Evolutionary conservation across 75 land plant species (phyloP), one percentile per base, ranked within the genome.

Genomic region (Cryptomeria japonica): DNA sequence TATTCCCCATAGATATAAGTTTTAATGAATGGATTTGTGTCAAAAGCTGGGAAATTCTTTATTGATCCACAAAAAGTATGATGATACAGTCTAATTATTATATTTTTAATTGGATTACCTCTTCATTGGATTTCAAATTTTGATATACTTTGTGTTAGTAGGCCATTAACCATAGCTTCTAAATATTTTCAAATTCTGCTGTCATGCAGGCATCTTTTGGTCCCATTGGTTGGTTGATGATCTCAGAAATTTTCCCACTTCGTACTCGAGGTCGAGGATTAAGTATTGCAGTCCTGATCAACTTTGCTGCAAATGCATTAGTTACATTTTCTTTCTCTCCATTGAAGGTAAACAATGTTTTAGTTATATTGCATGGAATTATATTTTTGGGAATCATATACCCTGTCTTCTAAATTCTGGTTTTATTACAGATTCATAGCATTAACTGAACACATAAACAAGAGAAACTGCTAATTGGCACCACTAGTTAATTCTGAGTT

Each of bases 201-300:
- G 22, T 83, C 80, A 86, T 92, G 89, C 93, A 96, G 98, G 87
- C 95, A 75, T 97, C 99, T 22, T 97, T 97, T 93, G 99, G 99
- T 51, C 99, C 99, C 3, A 97, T 97, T 90, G 96, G 99, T 25
- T 97, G 98, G 99, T 90, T 97, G 75, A 93, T 97, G 99, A 93
- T 97, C 13, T 96, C 99, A 2, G 98, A 97, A 84, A 90, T 96
- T 51, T 97, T 95, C 88, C 97, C 99, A 8, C 83, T 97, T 19
- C 95, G 98, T 1, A 86, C 94, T 0, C 86, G 99, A 86, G 99
- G 97, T 14, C 96, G 97, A 83, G 98, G 99, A 39, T 88, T 97
- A 32, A 94, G 99, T 86, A 90, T 97, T 42, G 96, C 98, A 42
- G 95, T 94, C 79, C 95, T 97, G 64, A 89, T 96, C 31, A 97